phyloP scores from a whole-genome alignment of 257 asterid species.

The Capsicum pubescens region DNA sequence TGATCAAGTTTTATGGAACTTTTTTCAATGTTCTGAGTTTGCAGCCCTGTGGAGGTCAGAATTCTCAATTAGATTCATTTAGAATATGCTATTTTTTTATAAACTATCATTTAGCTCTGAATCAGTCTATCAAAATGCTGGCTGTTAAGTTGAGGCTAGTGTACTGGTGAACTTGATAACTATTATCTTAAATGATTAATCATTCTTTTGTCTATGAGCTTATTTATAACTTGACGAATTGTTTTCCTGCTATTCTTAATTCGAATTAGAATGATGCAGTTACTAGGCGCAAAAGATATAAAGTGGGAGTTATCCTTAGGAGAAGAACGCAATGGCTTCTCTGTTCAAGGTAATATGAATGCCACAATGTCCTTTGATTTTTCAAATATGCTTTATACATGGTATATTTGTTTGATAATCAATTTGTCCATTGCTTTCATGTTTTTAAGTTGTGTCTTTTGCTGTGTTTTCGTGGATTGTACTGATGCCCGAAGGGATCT shows the following conservation, averaged over 20 bases:
- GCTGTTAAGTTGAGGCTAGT: conserved; percentile 11
- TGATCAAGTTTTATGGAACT: not conserved
- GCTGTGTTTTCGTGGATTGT: not conserved
- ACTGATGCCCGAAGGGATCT: not conserved
- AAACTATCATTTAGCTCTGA: not conserved
- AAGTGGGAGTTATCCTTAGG: not conserved
- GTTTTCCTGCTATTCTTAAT: conserved; percentile 16
- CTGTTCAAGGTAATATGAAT: conserved; percentile 44
- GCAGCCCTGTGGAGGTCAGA: not conserved
- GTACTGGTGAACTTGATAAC: not conserved
- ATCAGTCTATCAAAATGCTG: conserved; percentile 8
- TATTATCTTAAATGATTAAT: not conserved
- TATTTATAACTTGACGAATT: not conserved
- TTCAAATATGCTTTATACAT: not conserved
- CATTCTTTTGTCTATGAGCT: conserved; percentile 8
- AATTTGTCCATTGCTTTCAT: conserved; percentile 4
- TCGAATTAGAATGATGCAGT: not conserved
- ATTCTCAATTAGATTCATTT: not conserved
- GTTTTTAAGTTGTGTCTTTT: not conserved
- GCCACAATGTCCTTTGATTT: not conserved
- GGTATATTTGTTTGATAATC: not conserved
- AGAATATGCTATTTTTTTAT: not conserved
- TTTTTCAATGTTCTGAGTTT: not conserved
- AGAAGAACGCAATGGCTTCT: conserved; percentile 40
- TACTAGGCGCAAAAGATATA: not conserved